Percentiles rank a stretch among this genome's conserved stretches.
phyloP scores from a whole-genome alignment of 768 basidiomycete genomes.

The Calocera cornea region DNA sequence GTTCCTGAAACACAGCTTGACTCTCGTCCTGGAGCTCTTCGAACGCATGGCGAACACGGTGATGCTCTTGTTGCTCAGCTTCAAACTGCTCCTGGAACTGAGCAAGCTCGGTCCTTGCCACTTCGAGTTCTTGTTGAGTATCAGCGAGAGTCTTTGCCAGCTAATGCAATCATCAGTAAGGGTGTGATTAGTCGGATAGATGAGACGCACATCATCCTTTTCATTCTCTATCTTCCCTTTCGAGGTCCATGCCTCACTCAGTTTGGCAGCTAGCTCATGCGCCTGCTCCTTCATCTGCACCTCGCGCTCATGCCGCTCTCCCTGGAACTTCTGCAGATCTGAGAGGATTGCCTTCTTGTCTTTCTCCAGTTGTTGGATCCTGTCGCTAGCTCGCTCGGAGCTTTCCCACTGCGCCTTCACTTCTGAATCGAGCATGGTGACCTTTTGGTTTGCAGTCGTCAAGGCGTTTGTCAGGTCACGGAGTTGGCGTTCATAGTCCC shows the following conservation, averaged over 20 bases:
- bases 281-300: slow-evolving; percentile 24
- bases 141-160: not conserved
- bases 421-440: slow-evolving; percentile 26
- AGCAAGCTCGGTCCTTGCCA: not conserved
- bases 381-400: slow-evolving; percentile 44
- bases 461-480: not conserved
- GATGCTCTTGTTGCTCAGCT: slow-evolving; percentile 29
- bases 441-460: not conserved
- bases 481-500: slow-evolving; percentile 9
- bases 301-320: slow-evolving; percentile 27
- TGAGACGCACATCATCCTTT: slow-evolving; percentile 35
- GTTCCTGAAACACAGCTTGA: slow-evolving; percentile 35
- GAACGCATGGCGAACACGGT: slow-evolving; percentile 25
- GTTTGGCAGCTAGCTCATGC: slow-evolving; percentile 40
- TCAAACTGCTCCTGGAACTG: slow-evolving; percentile 44
- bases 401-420: slow-evolving; percentile 59
- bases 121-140: not conserved
- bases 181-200: not conserved
- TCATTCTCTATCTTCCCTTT: slow-evolving; percentile 47
- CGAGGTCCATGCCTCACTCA: slow-evolving; percentile 38
- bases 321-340: slow-evolving; percentile 16
- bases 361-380: slow-evolving; percentile 12
- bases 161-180: not conserved
- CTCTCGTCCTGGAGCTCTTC: slow-evolving; percentile 27
- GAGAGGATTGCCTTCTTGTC: slow-evolving; percentile 7